Evolutionary conservation across 805 yeast species (phyloP).

Genomic region (Yamadazyma ubonensis): DNA sequence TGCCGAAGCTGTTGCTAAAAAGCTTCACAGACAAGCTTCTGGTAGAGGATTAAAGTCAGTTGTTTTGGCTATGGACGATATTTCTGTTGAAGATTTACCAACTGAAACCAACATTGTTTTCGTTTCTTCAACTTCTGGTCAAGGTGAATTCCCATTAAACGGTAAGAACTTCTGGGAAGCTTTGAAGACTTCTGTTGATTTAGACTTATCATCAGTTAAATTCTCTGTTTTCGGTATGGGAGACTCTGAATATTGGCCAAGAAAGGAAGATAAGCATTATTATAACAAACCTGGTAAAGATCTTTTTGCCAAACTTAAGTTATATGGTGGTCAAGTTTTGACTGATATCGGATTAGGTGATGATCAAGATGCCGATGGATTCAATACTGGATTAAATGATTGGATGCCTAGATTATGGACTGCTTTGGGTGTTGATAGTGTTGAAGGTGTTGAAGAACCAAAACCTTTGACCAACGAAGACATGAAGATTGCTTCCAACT

Average conservation of each 20-base stretch:
- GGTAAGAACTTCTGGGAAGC: conserved; percentile 78
- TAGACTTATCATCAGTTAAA: conserved; percentile 59
- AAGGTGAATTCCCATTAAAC: conserved; percentile 83
- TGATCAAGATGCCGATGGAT: conserved; percentile 97
- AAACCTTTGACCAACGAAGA: conserved; percentile 93
- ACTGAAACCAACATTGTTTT: conserved; percentile 68
- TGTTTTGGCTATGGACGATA: conserved; percentile 68
- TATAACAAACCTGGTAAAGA: conserved; percentile 90
- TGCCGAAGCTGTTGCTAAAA: conserved; percentile 78
- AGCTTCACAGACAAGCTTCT: conserved; percentile 73
- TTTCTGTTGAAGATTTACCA: conserved; percentile 69
- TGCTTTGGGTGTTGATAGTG: conserved; percentile 80
- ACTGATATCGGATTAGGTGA: conserved; percentile 87
- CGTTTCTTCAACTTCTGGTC: conserved; percentile 76
- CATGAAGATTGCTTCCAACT: conserved; percentile 84
- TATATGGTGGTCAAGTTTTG: conserved; percentile 73
- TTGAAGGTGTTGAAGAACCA: conserved; percentile 84
- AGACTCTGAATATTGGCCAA: conserved; percentile 91
- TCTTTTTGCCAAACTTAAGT: conserved; percentile 58
- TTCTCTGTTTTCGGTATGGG: conserved; percentile 75
- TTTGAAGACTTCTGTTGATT: conserved; percentile 56
- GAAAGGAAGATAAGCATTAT: conserved; percentile 91
- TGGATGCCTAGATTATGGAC: conserved; percentile 90
- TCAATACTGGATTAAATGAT: conserved; percentile 79
- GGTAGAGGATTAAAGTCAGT: conserved; percentile 73